Conservation (phyloP, 176 grass and related monocot species). For the Chloris gayana region DNA sequence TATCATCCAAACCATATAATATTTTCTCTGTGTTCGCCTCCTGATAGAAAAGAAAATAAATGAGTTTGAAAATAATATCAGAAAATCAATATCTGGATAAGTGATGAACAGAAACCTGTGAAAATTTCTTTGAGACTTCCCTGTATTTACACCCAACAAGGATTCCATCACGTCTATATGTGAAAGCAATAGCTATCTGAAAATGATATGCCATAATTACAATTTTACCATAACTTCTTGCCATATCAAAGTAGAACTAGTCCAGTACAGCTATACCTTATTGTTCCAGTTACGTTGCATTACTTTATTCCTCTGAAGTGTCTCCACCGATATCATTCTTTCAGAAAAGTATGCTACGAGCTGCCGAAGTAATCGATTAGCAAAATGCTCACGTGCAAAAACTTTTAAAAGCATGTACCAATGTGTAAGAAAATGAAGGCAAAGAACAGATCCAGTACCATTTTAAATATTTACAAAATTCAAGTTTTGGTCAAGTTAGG, state of each 20-base stretch:
- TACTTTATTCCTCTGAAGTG: slow-evolving; percentile 73
- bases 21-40: slow-evolving; percentile 77
- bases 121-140: slow-evolving; percentile 70
- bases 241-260: slow-evolving; percentile 1
- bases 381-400: slow-evolving; percentile 40
- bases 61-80: slow-evolving; percentile 19
- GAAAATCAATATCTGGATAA: slow-evolving; percentile 18
- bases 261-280: slow-evolving; percentile 44
- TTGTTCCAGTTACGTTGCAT: slow-evolving; percentile 55
- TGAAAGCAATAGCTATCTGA: slow-evolving; percentile 91
- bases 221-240: slow-evolving; percentile 6
- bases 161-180: slow-evolving; percentile 68
- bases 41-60: slow-evolving; percentile 52
- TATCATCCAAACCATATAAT: slow-evolving; percentile 97
- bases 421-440: slow-evolving; percentile 23
- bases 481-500: background rate
- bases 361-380: slow-evolving; percentile 55
- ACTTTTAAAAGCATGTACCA: slow-evolving; percentile 15
- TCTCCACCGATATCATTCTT: slow-evolving; percentile 77
- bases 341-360: slow-evolving; percentile 74
- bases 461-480: slow-evolving; percentile 1
- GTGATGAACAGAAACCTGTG: slow-evolving; percentile 61
- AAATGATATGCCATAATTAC: slow-evolving; percentile 30
- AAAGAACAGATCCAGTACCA: background rate
- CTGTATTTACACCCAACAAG: slow-evolving; percentile 94